Percentiles rank a stretch among this genome's conserved stretches.
Conservation (phyloP, 179 eudicot species). For the Sideroxylon spinosum region DNA sequence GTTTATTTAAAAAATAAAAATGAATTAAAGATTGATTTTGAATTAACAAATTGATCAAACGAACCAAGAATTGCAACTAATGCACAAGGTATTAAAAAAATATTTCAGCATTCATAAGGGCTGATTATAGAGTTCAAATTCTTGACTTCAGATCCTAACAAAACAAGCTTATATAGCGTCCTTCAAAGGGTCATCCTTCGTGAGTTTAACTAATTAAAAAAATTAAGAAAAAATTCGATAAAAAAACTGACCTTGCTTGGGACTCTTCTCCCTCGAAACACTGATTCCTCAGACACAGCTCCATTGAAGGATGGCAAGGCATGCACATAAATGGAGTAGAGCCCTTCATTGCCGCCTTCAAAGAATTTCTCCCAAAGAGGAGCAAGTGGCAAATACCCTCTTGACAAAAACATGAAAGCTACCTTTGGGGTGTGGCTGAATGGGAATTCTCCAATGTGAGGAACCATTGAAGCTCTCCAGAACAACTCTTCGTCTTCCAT, state of each 20-base stretch:
- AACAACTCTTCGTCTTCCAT: conserved; percentile 59
- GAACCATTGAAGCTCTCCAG: conserved; percentile 51
- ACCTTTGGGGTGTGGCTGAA: conserved; percentile 25
- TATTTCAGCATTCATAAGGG: too few relatives aligned
- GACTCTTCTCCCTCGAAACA: conserved; percentile 37
- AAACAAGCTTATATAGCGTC: too few relatives aligned
- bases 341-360: conserved; percentile 29
- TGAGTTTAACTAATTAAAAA: too few relatives aligned
- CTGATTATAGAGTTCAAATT: too few relatives aligned
- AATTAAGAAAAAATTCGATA: too few relatives aligned
- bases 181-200: too few relatives aligned
- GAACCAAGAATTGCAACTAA: too few relatives aligned
- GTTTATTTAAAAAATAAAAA: too few relatives aligned
- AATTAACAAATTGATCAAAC: too few relatives aligned
- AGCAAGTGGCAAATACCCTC: conserved; percentile 39
- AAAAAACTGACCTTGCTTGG: conserved; percentile 35
- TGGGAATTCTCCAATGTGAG: conserved; percentile 11
- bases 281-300: conserved; percentile 23
- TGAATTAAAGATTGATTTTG: too few relatives aligned
- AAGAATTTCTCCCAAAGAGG: conserved; percentile 44
- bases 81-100: too few relatives aligned
- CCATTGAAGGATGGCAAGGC: conserved; percentile 33
- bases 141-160: too few relatives aligned
- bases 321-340: conserved; percentile 38
- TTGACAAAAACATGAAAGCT: conserved; percentile 42